Evolutionary conservation across 768 basidiomycete species (phyloP).

Genomic region (Mycena capillaripes): DNA sequence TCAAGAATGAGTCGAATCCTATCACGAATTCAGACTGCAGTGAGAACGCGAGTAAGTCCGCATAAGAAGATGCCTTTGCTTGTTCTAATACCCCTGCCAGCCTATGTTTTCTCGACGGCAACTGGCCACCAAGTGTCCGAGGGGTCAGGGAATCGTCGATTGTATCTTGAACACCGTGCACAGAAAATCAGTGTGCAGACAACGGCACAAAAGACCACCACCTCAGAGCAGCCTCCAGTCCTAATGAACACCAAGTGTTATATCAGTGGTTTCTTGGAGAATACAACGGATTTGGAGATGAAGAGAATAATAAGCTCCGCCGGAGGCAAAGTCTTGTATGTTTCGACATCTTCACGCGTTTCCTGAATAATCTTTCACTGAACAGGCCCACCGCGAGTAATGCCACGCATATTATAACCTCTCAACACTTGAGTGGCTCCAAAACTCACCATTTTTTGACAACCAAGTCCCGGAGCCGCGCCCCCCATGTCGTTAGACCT

Average conservation of each 20-base stretch:
- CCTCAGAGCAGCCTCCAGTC: slow-evolving; percentile 44
- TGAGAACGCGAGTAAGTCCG: slow-evolving; percentile 68
- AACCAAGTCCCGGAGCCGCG: slow-evolving; percentile 60
- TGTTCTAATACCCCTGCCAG: slow-evolving; percentile 53
- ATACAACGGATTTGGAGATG: slow-evolving; percentile 87
- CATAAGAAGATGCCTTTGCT: background rate
- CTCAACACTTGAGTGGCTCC: slow-evolving; percentile 75
- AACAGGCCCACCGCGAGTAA: slow-evolving; percentile 67
- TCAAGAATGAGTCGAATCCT: slow-evolving; percentile 78
- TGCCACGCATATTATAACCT: slow-evolving; percentile 86
- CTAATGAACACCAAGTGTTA: slow-evolving; percentile 69
- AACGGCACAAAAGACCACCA: slow-evolving; percentile 16
- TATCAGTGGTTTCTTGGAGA: slow-evolving; percentile 77
- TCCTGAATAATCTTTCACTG: slow-evolving; percentile 1
- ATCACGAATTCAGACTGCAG: slow-evolving; percentile 81
- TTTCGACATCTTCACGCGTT: slow-evolving; percentile 16
- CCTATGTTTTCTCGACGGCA: slow-evolving; percentile 67
- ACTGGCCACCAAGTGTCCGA: slow-evolving; percentile 81
- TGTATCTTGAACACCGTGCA: slow-evolving; percentile 59
- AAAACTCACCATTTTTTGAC: slow-evolving; percentile 79
- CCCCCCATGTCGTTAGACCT: slow-evolving; percentile 75
- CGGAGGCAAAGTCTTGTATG: slow-evolving; percentile 78
- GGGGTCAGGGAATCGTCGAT: slow-evolving; percentile 50
- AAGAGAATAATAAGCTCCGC: slow-evolving; percentile 74
- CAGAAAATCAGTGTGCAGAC: slow-evolving; percentile 58